Base-by-base conservation (phyloP, 1,284 basidiomycete species). In the Fistulinella cinereoalba region DNA sequence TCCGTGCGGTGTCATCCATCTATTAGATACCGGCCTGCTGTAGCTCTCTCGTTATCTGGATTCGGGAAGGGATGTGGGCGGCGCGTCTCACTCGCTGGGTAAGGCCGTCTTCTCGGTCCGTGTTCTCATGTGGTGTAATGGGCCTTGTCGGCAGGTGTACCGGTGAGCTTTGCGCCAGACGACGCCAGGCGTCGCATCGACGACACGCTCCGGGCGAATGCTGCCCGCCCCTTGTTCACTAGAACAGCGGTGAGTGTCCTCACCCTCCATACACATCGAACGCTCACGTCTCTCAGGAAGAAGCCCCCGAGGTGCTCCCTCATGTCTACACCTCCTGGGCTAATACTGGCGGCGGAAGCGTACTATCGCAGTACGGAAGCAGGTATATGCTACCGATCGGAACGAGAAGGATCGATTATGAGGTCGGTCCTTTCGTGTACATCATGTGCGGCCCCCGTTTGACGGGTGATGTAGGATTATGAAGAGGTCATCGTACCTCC, bases 401-500 rank as follows among this genome's bases (percentile, higher is more conserved):
- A 1, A 98, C 95, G 0, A 76, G 74, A 18, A 77, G 92, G 27
- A 67, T 78, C 28, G 74, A 80, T 47, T 64, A 79, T 37, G 85
- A 92, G 63, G 92, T 91, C 52, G 7, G 28, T 8, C 21, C 24
- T 8, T 7, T n/a, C n/a, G n/a, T n/a, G n/a, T n/a, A n/a, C n/a
- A n/a, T n/a, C n/a, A n/a, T n/a, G n/a, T n/a, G n/a, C n/a, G n/a
- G n/a, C n/a, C n/a, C n/a, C n/a, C n/a, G n/a, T n/a, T n/a, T n/a
- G n/a, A n/a, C n/a, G n/a, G n/a, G n/a, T n/a, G n/a, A n/a, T n/a
- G 10, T 38, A 85, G 80, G 74, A 81, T 48, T 85, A 80, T 53
- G 83, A 88, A 65, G 95, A 98, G 71, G 90, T 98, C 18, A 79
- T 83, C 23, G 78, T 99, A 27, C 97, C 97, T 3, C 94, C 95